Evolutionary conservation across 805 yeast genomes (phyloP).

Genomic region (Zygosaccharomyces kombuchaensis): DNA sequence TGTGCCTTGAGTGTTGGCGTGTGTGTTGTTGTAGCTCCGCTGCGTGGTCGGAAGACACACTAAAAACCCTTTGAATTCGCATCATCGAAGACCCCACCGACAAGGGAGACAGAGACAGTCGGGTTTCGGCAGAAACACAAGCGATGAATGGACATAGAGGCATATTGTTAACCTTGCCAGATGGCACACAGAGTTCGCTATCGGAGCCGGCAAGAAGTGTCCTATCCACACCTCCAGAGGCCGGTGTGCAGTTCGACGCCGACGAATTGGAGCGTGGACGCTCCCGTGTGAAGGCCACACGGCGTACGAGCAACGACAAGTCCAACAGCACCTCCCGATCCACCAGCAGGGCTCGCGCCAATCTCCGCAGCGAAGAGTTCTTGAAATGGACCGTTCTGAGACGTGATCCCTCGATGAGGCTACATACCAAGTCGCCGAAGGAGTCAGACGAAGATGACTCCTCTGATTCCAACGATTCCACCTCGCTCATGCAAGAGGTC

Average conservation of each 20-base stretch:
- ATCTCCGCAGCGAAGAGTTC: constrained; percentile 36
- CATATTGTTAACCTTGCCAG: constrained; percentile 23
- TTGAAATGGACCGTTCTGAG: constrained; percentile 62
- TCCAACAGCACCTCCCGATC: constrained; percentile 28
- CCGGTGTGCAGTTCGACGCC: constrained; percentile 29
- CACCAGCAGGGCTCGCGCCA: constrained; percentile 29
- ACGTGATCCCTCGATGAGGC: constrained; percentile 70
- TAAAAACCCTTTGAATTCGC: too few relatives aligned
- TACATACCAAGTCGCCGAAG: constrained; percentile 26
- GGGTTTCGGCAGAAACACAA: neutral
- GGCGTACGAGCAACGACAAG: constrained; percentile 5
- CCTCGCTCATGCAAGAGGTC: constrained; percentile 15
- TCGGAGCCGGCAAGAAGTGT: neutral
- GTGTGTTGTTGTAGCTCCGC: neutral
- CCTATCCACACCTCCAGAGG: constrained; percentile 1
- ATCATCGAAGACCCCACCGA: too few relatives aligned
- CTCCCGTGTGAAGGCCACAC: constrained; percentile 25
- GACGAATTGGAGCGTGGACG: constrained; percentile 30
- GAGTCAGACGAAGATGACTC: constrained; percentile 18
- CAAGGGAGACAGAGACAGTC: neutral
- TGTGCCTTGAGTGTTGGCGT: neutral
- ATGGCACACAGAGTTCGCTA: constrained; percentile 16
- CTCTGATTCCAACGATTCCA: constrained; percentile 19
- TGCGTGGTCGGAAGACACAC: too few relatives aligned
- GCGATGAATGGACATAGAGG: constrained; percentile 11